Base-by-base conservation (phyloP, 2,329 filamentous ascomycete genomes). In the Claviceps sorghi region DNA sequence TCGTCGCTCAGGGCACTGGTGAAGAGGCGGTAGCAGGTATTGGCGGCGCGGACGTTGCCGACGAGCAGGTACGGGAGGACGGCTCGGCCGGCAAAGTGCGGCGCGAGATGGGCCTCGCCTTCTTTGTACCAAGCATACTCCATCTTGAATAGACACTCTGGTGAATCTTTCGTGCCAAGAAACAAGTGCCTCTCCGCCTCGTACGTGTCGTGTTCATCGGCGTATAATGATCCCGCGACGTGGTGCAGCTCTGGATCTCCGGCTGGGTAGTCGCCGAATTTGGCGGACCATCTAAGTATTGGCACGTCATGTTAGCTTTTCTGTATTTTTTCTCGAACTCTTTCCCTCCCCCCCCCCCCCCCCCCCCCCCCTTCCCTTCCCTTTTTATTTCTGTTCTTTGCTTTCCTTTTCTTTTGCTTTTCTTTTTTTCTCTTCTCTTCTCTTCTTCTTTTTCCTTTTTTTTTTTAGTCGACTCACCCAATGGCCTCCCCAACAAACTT, bases 201-300 rank as follows among this genome's bases (percentile, higher is more conserved):
- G 73, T 95, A 95, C 29, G 84, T 79, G 56, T 96, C 88, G 67
- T 90, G 85, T 61, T 96, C 91, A 63, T 94, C 85, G n/a, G 90
- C 91, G 66, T 88, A 95, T 44, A 96, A 73, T 34, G 81, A 83
- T 49, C 93, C 93, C 38, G 84, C 83, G 44, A 95, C 89, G 69
- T 97, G 90, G 69, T 98, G 93, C 52, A 98, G 74, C 62, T 97
- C 93, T 2, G 91, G 86, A 64, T 98, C 93, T 55, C 93, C 93
- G 49, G 88, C 86, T 48, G 93, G 90, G 65, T 86, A 88, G 46
- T 93, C 86, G 59, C 90, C 88, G 62, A 81, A 84, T 65, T 86
- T 91, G 52, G 81, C 77, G 53, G 88, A 94, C 93, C 93, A 98
- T 45, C 69, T 71, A 53, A 21, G 52, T n/a, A 11, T 42, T 42